phyloP scores from a whole-genome alignment of 2,329 filamentous ascomycete species.

The Stemphylium beticola region DNA sequence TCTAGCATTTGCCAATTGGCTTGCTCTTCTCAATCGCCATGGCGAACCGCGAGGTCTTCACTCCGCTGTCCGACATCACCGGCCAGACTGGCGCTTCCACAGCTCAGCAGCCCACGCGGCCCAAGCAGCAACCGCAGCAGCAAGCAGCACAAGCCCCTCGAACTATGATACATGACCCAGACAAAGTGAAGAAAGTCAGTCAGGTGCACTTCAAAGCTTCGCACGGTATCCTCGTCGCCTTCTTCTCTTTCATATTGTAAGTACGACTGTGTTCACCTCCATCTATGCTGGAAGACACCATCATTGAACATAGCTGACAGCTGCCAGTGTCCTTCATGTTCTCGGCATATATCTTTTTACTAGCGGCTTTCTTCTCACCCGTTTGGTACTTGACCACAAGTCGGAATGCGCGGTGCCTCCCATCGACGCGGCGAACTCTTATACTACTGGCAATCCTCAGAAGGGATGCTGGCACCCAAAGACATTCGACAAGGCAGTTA shows the following conservation, averaged over 20 bases:
- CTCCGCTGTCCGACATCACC: constrained; percentile 47
- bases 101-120: constrained; percentile 19
- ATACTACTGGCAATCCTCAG: constrained; percentile 51
- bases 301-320: constrained; percentile 11
- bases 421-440: constrained; percentile 54
- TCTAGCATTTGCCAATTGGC: background rate
- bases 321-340: constrained; percentile 70
- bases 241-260: constrained; percentile 72
- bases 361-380: constrained; percentile 89
- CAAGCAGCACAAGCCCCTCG: constrained; percentile 18
- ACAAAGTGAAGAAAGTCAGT: constrained; percentile 49
- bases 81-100: constrained; percentile 42
- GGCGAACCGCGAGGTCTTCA: constrained; percentile 47
- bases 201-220: constrained; percentile 60
- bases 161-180: constrained; percentile 16
- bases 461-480: constrained; percentile 95
- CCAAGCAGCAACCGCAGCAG: constrained; percentile 24
- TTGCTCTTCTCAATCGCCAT: constrained; percentile 27
- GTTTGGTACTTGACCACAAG: constrained; percentile 78
- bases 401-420: constrained; percentile 79
- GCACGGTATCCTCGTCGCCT: constrained; percentile 62
- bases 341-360: constrained; percentile 91
- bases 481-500: constrained; percentile 87
- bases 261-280: constrained; percentile 2
- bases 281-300: background rate